Conservation (phyloP, 1,284 basidiomycete species). For the Phlebopus sp. region DNA sequence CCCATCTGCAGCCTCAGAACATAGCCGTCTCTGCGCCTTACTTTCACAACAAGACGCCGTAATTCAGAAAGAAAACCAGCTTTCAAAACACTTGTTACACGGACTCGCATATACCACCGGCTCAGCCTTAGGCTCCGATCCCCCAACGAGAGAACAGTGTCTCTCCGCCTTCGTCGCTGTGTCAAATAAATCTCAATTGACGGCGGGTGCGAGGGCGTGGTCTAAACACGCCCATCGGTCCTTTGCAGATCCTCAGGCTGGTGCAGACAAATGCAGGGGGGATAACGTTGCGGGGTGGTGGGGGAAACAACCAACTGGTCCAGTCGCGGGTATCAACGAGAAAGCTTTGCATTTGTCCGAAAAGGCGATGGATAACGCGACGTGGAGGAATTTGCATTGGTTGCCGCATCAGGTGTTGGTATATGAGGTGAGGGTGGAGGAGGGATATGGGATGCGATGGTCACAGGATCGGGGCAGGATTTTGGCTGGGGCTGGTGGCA, state of each 20-base stretch:
- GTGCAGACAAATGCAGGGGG: background rate
- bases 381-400: constrained; percentile 62
- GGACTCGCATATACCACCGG: constrained; percentile 56
- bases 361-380: constrained; percentile 45
- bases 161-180: constrained; percentile 43
- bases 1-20: constrained; percentile 35
- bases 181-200: constrained; percentile 45
- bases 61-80: constrained; percentile 27
- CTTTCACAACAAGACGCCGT: constrained; percentile 7
- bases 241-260: constrained; percentile 8
- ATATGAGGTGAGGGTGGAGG: constrained; percentile 53
- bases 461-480: constrained; percentile 41
- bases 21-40: constrained; percentile 25
- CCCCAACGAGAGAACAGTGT: constrained; percentile 40
- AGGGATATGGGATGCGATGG: constrained; percentile 67
- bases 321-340: constrained; percentile 49
- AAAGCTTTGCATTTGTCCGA: constrained; percentile 47
- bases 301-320: constrained; percentile 48
- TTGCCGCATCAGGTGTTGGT: constrained; percentile 55
- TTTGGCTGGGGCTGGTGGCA: background rate
- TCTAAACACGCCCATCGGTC: constrained; percentile 59
- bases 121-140: constrained; percentile 51
- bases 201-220: constrained; percentile 57
- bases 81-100: constrained; percentile 43
- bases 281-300: constrained; percentile 46